Base-by-base conservation (phyloP, 2,329 filamentous ascomycete species). In the Didymella lethalis region DNA sequence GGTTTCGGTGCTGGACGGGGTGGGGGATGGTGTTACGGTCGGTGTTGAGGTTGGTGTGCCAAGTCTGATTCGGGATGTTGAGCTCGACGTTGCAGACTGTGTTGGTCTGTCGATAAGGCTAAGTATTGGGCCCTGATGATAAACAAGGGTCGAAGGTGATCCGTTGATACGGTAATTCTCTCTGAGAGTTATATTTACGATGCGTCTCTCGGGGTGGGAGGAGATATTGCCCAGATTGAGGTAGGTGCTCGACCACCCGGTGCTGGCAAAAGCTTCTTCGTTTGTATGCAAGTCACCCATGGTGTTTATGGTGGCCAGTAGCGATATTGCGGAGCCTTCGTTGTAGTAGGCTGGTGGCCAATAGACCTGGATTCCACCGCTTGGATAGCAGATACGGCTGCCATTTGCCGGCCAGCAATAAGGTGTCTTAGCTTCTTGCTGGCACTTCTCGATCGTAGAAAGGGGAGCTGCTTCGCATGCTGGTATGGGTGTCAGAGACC, bases 341-440 rank as follows among this genome's bases (percentile, higher is more conserved):
- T 50, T 14, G 58, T 65, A 68, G 55, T 52, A 64, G 0, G n/a
- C 12, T 8, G 46, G 20, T 4, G 66, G 65, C 62, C 62, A 68
- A 44, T 47, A 65, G 56, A 66, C 52, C 45, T 40, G 12, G 0
- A 57, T 25, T 18, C 8, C 10, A 14, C 20, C 23, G 12, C 10
- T 7, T 28, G 51, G 48, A 14, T 28, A 28, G 52, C 65, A 68
- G 43, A 69, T 63, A 8, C 64, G 54, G 4, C 61, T 64, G 32
- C 63, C 60, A 25, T 68, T 67, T 0, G 58, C 64, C 3, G 67
- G 65, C 49, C 53, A 69, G 58, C 65, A 69, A 47, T 59, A 65
- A 20, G 61, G 48, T n/a, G 59, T 62, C 5, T 58, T 52, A 11
- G 57, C 57, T 25, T 43, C 55, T 29, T 23, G 23, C 56, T 69